Evolutionary conservation across 129 eudicot species (phyloP).

Genomic region (Pittosporum tobira): DNA sequence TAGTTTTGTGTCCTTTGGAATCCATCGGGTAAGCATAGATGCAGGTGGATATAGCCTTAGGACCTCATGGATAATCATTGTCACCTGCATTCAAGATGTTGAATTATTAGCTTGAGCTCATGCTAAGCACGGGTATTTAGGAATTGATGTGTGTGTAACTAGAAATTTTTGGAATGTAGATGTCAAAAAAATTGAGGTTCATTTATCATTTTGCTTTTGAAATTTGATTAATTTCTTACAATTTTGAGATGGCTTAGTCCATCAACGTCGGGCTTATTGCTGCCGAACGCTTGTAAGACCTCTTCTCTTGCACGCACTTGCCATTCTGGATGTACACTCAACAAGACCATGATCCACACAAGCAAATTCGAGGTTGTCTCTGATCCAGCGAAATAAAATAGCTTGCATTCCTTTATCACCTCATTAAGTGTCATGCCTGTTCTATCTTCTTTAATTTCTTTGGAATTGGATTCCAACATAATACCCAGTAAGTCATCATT

Average conservation of each 20-base stretch:
- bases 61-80: slow-evolving; percentile 47
- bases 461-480: slow-evolving; percentile 31
- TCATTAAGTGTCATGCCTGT: slow-evolving; percentile 36
- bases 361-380: slow-evolving; percentile 55
- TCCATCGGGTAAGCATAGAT: slow-evolving; percentile 15
- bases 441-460: slow-evolving; percentile 21
- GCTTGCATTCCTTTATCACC: slow-evolving; percentile 58
- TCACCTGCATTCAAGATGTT: slow-evolving; percentile 10
- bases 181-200: too few species aligned
- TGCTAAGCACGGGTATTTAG: background rate
- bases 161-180: background rate
- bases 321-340: slow-evolving; percentile 57
- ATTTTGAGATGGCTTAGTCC: slow-evolving; percentile 49
- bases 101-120: background rate
- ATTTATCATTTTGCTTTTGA: background rate
- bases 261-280: slow-evolving; percentile 35
- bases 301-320: slow-evolving; percentile 52
- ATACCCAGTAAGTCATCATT: slow-evolving; percentile 37
- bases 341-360: slow-evolving; percentile 59
- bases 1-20: slow-evolving; percentile 34
- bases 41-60: slow-evolving; percentile 56
- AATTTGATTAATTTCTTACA: slow-evolving; percentile 23
- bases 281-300: slow-evolving; percentile 37
- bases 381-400: slow-evolving; percentile 62
- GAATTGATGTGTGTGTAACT: too few species aligned